These are phyloP conservation scores for Oryza glumipatula DNA, from an alignment of 176 grass and related monocot genomes.

Conservation along the genomic window DNA sequence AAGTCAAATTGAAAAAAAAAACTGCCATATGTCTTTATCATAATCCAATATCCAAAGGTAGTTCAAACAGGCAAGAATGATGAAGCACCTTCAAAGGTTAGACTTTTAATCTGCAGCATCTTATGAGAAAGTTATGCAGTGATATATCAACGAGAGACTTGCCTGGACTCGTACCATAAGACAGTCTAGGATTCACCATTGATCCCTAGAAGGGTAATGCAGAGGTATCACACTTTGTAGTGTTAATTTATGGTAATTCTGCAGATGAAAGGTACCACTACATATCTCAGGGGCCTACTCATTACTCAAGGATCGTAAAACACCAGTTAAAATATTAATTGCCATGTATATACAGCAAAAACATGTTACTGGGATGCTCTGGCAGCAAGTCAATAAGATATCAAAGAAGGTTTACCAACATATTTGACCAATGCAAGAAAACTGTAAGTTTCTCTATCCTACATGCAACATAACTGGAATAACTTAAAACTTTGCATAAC, in stretches of 20 bases:
- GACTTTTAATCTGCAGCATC: neutral
- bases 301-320: neutral
- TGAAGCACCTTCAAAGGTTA: slow-evolving; percentile 1
- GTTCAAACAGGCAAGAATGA: slow-evolving; percentile 35
- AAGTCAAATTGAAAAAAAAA: neutral
- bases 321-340: neutral
- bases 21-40: neutral
- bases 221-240: neutral
- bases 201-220: neutral
- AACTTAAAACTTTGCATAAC: neutral
- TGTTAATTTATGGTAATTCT: neutral
- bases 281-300: too few relatives aligned
- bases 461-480: neutral
- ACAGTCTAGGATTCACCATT: neutral
- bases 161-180: neutral
- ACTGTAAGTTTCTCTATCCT: too few relatives aligned
- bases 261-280: neutral
- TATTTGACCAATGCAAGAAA: slow-evolving; percentile 3
- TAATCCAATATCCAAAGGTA: neutral
- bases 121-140: neutral
- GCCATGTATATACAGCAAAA: neutral
- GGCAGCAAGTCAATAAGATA: neutral
- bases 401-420: neutral
- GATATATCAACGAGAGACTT: slow-evolving; percentile 1
- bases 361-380: neutral